Evolutionary conservation across 2,329 filamentous ascomycete genomes (phyloP).

Genomic region (Paradendryphiella salina): DNA sequence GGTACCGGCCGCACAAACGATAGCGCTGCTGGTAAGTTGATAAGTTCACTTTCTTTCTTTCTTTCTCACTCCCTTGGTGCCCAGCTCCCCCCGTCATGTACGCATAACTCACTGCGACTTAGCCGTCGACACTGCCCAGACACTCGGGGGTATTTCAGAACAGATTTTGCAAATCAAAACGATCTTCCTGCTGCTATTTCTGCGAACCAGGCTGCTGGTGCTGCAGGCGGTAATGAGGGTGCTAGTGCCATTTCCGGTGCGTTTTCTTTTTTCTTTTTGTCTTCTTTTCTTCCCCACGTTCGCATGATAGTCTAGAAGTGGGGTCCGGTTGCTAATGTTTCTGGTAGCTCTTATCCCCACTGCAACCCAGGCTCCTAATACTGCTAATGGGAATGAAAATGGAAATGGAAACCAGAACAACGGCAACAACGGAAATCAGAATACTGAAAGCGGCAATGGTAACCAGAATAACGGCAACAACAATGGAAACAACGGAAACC

Average conservation of each 20-base stretch:
- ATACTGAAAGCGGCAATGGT: slow-evolving; percentile 1
- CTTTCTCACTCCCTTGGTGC: not conserved
- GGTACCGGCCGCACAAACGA: slow-evolving; percentile 32
- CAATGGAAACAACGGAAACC: slow-evolving; percentile 6
- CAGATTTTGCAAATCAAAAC: slow-evolving; percentile 58
- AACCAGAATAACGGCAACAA: slow-evolving; percentile 12
- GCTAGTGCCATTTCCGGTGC: slow-evolving; percentile 49
- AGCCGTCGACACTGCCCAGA: slow-evolving; percentile 54
- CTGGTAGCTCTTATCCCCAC: slow-evolving; percentile 21
- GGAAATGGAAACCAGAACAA: slow-evolving; percentile 14
- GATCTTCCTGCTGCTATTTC: slow-evolving; percentile 56
- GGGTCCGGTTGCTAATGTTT: slow-evolving; percentile 10
- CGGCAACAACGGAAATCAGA: slow-evolving; percentile 12
- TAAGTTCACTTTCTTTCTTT: not conserved
- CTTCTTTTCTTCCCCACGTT: slow-evolving; percentile 15
- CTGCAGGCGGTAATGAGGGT: slow-evolving; percentile 42
- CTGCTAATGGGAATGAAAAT: slow-evolving; percentile 5
- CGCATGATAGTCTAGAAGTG: not conserved
- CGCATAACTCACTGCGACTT: slow-evolving; percentile 27
- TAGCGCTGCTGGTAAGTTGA: slow-evolving; percentile 34
- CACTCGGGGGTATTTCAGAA: slow-evolving; percentile 50
- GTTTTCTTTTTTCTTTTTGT: slow-evolving; percentile 25
- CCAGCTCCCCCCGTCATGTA: slow-evolving; percentile 12
- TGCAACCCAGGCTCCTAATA: slow-evolving; percentile 15
- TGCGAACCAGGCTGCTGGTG: slow-evolving; percentile 52